phyloP scores from a whole-genome alignment of 352 stramenopile species.

The Pythium sukuiense region DNA sequence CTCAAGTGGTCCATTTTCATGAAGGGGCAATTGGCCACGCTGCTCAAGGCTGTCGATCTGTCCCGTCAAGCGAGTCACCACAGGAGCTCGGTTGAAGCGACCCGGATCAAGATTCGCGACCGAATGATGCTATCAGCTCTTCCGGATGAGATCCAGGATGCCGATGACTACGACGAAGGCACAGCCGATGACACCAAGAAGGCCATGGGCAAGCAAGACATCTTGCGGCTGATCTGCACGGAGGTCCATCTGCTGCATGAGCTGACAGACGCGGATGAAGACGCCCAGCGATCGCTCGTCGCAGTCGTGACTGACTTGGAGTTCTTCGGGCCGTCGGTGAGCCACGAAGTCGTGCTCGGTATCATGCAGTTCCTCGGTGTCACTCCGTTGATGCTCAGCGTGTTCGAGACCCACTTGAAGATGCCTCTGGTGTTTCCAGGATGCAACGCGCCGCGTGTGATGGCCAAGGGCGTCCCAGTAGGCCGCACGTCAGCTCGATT shows the following conservation, averaged over 20 bases:
- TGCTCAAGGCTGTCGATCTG: slow-evolving; percentile 13
- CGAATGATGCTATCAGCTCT: slow-evolving; percentile 12
- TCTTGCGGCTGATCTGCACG: slow-evolving; percentile 20
- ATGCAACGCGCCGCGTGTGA: background rate
- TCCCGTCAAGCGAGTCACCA: background rate
- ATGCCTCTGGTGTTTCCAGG: slow-evolving; percentile 17
- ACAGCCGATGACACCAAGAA: background rate
- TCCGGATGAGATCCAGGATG: background rate
- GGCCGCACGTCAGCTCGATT: slow-evolving; percentile 41
- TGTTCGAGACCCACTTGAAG: slow-evolving; percentile 22
- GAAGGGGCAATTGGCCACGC: background rate
- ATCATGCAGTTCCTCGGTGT: slow-evolving; percentile 22
- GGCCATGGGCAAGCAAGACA: slow-evolving; percentile 9
- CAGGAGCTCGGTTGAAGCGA: background rate
- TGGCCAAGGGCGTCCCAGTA: slow-evolving; percentile 33
- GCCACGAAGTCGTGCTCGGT: slow-evolving; percentile 21
- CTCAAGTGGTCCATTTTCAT: slow-evolving; percentile 18
- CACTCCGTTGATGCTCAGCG: background rate
- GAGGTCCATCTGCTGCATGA: slow-evolving; percentile 13
- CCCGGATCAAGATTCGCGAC: slow-evolving; percentile 8
- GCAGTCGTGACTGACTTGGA: slow-evolving; percentile 21
- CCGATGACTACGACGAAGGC: background rate
- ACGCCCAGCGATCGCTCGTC: background rate
- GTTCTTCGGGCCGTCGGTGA: slow-evolving; percentile 27
- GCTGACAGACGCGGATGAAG: background rate